phyloP scores from a whole-genome alignment of 2,329 filamentous ascomycete genomes.

The Penicillium brevicompactum region DNA sequence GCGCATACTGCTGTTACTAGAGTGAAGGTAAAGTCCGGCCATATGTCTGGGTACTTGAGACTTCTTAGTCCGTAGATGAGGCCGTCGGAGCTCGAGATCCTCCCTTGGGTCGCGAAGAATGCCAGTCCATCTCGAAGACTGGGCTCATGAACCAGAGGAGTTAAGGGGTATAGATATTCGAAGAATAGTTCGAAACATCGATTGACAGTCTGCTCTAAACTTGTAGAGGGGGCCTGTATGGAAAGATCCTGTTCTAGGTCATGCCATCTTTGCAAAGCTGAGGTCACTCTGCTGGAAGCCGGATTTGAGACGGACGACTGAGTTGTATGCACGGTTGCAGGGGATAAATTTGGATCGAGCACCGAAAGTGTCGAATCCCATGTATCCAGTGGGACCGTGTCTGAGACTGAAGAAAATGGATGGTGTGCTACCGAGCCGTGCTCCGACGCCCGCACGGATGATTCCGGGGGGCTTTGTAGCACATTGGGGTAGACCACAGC shows the following conservation, averaged over 20 bases:
- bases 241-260: conserved; percentile 11
- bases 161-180: conserved; percentile 48
- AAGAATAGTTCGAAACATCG: conserved; percentile 47
- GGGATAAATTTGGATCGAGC: conserved; percentile 10
- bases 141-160: conserved; percentile 46
- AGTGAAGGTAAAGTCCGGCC: conserved; percentile 45
- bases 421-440: not conserved
- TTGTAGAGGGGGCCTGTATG: not conserved
- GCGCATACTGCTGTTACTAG: conserved; percentile 50
- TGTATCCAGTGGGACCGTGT: conserved; percentile 2
- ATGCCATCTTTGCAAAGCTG: conserved; percentile 20
- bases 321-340: conserved; percentile 13
- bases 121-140: conserved; percentile 41
- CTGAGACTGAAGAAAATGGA: not conserved
- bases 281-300: conserved; percentile 9
- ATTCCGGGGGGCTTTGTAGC: not conserved
- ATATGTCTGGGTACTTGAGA: conserved; percentile 28
- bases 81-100: not conserved
- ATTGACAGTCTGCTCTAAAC: conserved; percentile 15
- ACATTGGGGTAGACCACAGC: not conserved
- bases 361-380: conserved; percentile 10
- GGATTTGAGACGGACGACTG: conserved; percentile 15
- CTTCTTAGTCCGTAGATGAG: conserved; percentile 8
- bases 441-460: conserved; percentile 1
- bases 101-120: conserved; percentile 29